Percentiles rank a stretch among this genome's conserved stretches.
These are phyloP conservation scores for Copromyces sp. DNA, from an alignment of 495 filamentous ascomycete species.

Conservation along the genomic window DNA sequence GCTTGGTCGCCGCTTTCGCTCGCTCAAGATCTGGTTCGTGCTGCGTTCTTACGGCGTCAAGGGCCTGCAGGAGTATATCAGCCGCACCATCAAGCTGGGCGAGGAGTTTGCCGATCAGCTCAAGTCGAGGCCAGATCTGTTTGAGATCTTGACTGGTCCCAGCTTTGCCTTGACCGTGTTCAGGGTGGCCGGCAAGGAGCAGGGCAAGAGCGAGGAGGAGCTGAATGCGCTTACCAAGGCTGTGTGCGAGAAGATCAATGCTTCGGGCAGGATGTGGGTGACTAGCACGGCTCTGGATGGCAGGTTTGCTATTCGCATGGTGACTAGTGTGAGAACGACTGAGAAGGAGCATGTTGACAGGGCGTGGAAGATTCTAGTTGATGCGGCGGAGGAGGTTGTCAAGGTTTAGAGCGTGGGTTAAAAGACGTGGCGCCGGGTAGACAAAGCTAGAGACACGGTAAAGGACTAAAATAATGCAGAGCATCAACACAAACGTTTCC, in stretches of 20 bases:
- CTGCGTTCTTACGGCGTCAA: conserved; percentile 74
- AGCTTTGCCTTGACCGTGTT: conserved; percentile 78
- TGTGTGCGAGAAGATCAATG: conserved; percentile 70
- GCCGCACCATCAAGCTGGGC: conserved; percentile 54
- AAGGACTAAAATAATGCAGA: not conserved
- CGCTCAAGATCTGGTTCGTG: conserved; percentile 96
- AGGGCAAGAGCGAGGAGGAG: conserved; percentile 34
- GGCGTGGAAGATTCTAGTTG: conserved; percentile 71
- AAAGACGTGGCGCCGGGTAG: not conserved
- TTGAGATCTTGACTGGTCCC: conserved; percentile 65
- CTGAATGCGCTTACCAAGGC: conserved; percentile 62
- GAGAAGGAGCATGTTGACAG: conserved; percentile 61
- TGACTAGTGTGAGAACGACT: conserved; percentile 54
- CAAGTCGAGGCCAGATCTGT: conserved; percentile 52
- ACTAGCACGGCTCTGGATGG: conserved; percentile 71
- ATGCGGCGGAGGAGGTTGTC: conserved; percentile 48
- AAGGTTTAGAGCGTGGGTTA: conserved; percentile 10
- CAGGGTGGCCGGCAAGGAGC: conserved; percentile 29
- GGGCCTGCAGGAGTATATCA: conserved; percentile 66
- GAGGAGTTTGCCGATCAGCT: conserved; percentile 57
- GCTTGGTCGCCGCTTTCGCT: conserved; percentile 79
- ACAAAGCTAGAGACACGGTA: not conserved
- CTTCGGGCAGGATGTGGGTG: conserved; percentile 69
- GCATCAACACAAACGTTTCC: not conserved
- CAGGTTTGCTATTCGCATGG: conserved; percentile 70